Conservation (phyloP, 148 eudicot species). For the Vaccinium macrocarpon region DNA sequence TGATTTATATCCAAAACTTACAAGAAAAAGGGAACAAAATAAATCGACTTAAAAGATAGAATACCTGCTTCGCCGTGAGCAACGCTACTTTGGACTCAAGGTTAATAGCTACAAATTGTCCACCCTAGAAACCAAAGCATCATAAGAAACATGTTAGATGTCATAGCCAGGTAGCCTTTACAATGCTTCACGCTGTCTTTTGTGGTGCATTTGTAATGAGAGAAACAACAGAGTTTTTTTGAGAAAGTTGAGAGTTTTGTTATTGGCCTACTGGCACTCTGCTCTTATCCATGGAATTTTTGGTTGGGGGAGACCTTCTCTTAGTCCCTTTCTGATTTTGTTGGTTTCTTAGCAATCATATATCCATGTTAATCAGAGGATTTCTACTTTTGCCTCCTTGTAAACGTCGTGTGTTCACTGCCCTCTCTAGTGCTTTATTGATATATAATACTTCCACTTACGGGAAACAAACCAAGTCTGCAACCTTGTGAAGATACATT, state of each 20-base stretch:
- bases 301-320: not conserved
- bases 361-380: not conserved
- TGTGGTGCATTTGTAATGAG: not conserved
- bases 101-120: constrained; percentile 54
- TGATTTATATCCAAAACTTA: not conserved
- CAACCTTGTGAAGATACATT: not conserved
- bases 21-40: not conserved
- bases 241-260: not conserved
- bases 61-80: constrained; percentile 57
- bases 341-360: not conserved
- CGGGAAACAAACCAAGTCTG: not conserved
- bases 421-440: not conserved
- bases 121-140: constrained; percentile 40
- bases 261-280: not conserved
- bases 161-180: not conserved
- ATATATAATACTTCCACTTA: not conserved
- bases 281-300: not conserved
- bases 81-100: constrained; percentile 45
- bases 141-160: not conserved
- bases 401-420: not conserved
- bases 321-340: not conserved
- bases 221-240: not conserved
- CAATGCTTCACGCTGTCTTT: not conserved
- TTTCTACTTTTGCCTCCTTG: not conserved
- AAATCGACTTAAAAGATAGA: not conserved